Conservation (phyloP, 2,329 filamentous ascomycete genomes). For the Aspergillus floridensis region DNA sequence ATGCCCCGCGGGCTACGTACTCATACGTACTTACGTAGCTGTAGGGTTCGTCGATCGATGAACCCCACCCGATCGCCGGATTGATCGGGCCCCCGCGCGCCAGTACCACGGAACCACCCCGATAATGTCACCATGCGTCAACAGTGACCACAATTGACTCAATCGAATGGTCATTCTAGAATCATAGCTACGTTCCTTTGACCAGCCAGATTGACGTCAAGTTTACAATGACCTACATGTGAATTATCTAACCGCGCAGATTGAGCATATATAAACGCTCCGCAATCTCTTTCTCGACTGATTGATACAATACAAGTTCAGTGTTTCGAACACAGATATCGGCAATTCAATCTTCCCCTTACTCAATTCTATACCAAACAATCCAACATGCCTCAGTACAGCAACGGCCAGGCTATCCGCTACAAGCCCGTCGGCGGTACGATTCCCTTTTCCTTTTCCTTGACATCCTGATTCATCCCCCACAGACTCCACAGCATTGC, state of each 20-base stretch:
- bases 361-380: not conserved
- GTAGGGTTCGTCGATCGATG: too few relatives aligned
- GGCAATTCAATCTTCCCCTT: not conserved
- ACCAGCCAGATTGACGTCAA: not conserved
- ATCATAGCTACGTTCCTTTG: not conserved
- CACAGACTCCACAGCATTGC: too few relatives aligned
- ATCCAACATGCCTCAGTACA: constrained; percentile 10
- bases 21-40: too few relatives aligned
- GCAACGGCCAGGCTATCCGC: constrained; percentile 26
- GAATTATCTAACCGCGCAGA: not conserved
- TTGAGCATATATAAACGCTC: not conserved
- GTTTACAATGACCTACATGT: not conserved
- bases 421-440: constrained; percentile 40
- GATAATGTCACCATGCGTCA: not conserved
- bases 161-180: not conserved
- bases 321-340: too few relatives aligned
- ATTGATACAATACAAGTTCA: too few relatives aligned
- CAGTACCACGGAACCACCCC: not conserved
- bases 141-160: not conserved
- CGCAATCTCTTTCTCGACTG: too few relatives aligned
- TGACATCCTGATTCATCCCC: not conserved
- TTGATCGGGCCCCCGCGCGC: not conserved
- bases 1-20: too few relatives aligned
- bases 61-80: too few relatives aligned
- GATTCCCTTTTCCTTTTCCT: not conserved